Percentiles rank a stretch among this genome's conserved stretches.
phyloP scores from a whole-genome alignment of 306 rosid genomes.

The Fagus crenata region DNA sequence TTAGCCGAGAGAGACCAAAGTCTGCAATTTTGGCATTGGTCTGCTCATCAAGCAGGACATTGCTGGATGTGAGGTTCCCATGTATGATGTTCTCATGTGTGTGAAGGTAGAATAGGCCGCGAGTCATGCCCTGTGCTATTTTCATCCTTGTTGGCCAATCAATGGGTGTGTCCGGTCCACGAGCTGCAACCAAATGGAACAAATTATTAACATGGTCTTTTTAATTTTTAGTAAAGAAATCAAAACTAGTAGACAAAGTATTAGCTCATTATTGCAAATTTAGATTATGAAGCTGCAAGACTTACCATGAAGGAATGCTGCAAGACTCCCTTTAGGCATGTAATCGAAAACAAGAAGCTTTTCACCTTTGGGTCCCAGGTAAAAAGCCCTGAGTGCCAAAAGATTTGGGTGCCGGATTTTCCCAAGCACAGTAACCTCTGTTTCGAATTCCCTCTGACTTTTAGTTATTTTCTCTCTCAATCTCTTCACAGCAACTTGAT shows the following conservation, averaged over 20 bases:
- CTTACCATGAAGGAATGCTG: slow-evolving; percentile 81
- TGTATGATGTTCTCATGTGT: slow-evolving; percentile 65
- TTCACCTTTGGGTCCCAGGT: slow-evolving; percentile 87
- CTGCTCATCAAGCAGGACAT: slow-evolving; percentile 64
- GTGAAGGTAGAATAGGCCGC: slow-evolving; percentile 77
- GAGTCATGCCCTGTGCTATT: slow-evolving; percentile 66
- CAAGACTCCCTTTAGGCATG: slow-evolving; percentile 77
- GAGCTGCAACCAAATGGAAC: slow-evolving; percentile 46
- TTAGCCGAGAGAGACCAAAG: slow-evolving; percentile 70
- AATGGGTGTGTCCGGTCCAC: slow-evolving; percentile 62
- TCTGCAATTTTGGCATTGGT: slow-evolving; percentile 67
- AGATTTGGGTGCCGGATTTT: slow-evolving; percentile 80
- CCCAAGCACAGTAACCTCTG: slow-evolving; percentile 69
- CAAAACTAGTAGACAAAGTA: not conserved
- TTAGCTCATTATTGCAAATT: not conserved
- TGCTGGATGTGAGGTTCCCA: slow-evolving; percentile 86
- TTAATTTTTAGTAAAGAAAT: not conserved
- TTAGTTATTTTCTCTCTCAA: slow-evolving; percentile 84
- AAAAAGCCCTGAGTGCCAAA: slow-evolving; percentile 77
- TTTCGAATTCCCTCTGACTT: slow-evolving; percentile 75
- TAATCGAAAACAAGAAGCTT: slow-evolving; percentile 87
- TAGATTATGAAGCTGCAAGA: not conserved
- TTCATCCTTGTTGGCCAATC: slow-evolving; percentile 90
- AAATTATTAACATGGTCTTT: not conserved
- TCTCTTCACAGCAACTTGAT: slow-evolving; percentile 93